Evolutionary conservation across 2,329 filamentous ascomycete genomes (phyloP).

Genomic region (Xylaria sp.): DNA sequence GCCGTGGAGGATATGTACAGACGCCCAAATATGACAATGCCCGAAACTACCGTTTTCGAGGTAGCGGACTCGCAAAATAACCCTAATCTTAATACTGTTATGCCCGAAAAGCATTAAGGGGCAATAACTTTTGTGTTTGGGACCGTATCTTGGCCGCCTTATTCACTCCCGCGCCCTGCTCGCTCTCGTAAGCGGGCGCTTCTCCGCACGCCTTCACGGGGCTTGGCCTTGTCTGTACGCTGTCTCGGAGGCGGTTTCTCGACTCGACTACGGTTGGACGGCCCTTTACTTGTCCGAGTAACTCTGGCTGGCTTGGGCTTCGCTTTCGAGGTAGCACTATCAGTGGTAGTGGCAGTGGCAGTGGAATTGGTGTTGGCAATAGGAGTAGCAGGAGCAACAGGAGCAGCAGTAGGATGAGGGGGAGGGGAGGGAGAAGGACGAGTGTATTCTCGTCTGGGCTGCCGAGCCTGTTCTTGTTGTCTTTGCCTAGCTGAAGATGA

Average conservation of each 20-base stretch:
- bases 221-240: not conserved
- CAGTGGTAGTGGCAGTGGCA: no score
- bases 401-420: not conserved
- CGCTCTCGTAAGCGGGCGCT: slow-evolving; percentile 26
- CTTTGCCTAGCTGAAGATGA: not conserved
- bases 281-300: not conserved
- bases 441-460: not conserved
- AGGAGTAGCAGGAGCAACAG: not conserved
- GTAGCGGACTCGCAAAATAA: no score
- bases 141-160: not conserved
- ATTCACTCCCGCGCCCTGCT: not conserved
- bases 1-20: no score
- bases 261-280: not conserved
- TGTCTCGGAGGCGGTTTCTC: slow-evolving; percentile 19
- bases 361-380: no score
- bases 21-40: no score
- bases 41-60: no score
- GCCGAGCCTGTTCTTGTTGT: not conserved
- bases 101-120: no score
- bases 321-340: not conserved
- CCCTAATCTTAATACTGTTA: no score
- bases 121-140: no score
- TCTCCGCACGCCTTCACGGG: slow-evolving; percentile 5
- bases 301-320: not conserved
- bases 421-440: not conserved